Evolutionary conservation across 169 alveolate genomes (phyloP).

Genomic region (Plasmodium vinckei): DNA sequence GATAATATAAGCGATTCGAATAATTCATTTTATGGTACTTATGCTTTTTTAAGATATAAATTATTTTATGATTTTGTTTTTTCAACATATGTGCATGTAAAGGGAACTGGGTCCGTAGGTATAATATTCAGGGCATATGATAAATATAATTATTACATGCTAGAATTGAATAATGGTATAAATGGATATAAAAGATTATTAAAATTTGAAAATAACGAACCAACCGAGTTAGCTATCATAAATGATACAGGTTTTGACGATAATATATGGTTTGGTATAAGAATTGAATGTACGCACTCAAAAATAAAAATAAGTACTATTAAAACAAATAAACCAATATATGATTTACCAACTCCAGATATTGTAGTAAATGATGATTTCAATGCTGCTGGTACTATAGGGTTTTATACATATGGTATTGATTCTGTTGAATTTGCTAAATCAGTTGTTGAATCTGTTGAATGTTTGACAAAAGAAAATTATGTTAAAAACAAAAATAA

Average conservation of each 20-base stretch:
- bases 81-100: conserved; percentile 78
- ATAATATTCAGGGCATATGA: conserved; percentile 85
- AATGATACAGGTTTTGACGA: conserved; percentile 81
- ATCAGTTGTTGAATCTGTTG: conserved; percentile 83
- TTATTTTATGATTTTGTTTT: conserved; percentile 81
- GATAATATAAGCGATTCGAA: conserved; percentile 28
- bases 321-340: conserved; percentile 78
- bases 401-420: conserved; percentile 85
- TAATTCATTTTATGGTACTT: conserved; percentile 80
- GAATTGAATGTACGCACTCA: conserved; percentile 84
- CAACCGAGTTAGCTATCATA: conserved; percentile 88
- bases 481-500: conserved; percentile 71
- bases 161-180: conserved; percentile 81
- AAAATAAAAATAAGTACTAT: conserved; percentile 75
- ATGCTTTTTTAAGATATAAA: conserved; percentile 81
- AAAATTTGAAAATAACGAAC: conserved; percentile 88
- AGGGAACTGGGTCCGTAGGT: conserved; percentile 87
- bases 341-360: conserved; percentile 80
- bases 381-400: conserved; percentile 86
- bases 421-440: conserved; percentile 83
- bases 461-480: conserved; percentile 82
- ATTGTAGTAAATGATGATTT: conserved; percentile 86
- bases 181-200: conserved; percentile 89
- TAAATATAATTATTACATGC: conserved; percentile 82
- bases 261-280: conserved; percentile 86